A percentile compares a stretch with the other conserved stretches of the same genome.
These are phyloP conservation scores for Aspergillus novoparasiticus DNA, from an alignment of 2,329 filamentous ascomycete genomes.

Conservation along the genomic window DNA sequence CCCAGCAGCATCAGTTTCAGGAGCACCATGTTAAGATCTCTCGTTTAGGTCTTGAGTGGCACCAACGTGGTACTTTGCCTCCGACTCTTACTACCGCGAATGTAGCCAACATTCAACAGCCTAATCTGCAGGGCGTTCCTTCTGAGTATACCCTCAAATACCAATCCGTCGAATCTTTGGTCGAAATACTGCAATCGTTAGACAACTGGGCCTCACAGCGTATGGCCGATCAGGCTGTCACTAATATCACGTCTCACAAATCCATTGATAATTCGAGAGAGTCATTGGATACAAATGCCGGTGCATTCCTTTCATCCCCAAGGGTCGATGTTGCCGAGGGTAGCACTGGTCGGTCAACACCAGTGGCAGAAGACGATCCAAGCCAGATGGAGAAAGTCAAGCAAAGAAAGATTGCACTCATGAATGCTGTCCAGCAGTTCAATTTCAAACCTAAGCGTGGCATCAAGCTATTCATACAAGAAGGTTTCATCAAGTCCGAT, in stretches of 20 bases:
- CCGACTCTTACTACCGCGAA: constrained; percentile 81
- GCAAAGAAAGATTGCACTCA: constrained; percentile 87
- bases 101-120: constrained; percentile 58
- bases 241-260: constrained; percentile 48
- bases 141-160: constrained; percentile 91
- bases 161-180: constrained; percentile 81
- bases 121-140: constrained; percentile 66
- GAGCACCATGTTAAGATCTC: constrained; percentile 69
- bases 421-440: constrained; percentile 86
- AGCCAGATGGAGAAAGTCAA: constrained; percentile 94
- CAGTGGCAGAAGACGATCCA: constrained; percentile 81
- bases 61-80: constrained; percentile 79
- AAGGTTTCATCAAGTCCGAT: constrained; percentile 84
- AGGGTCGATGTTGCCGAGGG: constrained; percentile 58
- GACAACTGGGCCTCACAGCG: constrained; percentile 88
- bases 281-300: constrained; percentile 70
- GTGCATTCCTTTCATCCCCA: constrained; percentile 58
- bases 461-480: constrained; percentile 77
- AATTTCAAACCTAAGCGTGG: constrained; percentile 98
- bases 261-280: constrained; percentile 66
- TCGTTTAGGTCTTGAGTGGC: constrained; percentile 73
- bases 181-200: constrained; percentile 84
- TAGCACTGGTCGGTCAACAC: constrained; percentile 64
- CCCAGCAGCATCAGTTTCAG: constrained; percentile 84
- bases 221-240: constrained; percentile 56